Evolutionary conservation across 345 rosid genomes (phyloP), one percentile per base, ranked within the genome.

Genomic region (Hevea brasiliensis): DNA sequence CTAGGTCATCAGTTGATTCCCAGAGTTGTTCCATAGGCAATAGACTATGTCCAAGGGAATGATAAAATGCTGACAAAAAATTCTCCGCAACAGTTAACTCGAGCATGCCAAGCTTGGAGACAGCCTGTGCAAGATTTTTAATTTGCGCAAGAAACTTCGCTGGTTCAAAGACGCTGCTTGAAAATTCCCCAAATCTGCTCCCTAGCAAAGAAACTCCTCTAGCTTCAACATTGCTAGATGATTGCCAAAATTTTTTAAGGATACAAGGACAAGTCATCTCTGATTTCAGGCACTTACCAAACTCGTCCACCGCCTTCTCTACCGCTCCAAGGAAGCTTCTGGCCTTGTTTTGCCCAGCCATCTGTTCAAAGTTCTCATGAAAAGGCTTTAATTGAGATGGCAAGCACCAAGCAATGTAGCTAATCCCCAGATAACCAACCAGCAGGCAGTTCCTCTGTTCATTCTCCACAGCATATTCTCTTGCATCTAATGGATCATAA

Each of bases 371-470:
- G 67, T 85, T 80, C 77, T 83, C 81, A 68, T 79, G 79, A 66
- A 94, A 92, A 79, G 86, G 87, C 86, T 74, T 90, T 77, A 94
- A 68, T 78, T 85, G 87, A 7, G 92, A 86, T 61, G 84, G 77
- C 48, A 48, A 70, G 78, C 90, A 92, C 81, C 90, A 85, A 56
- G 81, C 80, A 65, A 83, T 74, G 65, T 81, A 84, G 79, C 77
- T 58, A 78, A 61, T 80, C 18, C 90, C 95, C 65, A 89, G 74
- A 74, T 79, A 83, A 4, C 85, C 77, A 55, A 92, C 93, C 70
- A 82, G 72, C 53, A 85, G 71, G 77, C 80, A 65, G 68, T 85
- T 82, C 67, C 48, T 63, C 74, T 41, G 56, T 40, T 72, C 74
- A 71, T 45, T 62, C 29, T 81, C 67, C 13, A 48, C 71, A 48